These are phyloP conservation scores for Cucurbitaria berberidis DNA, from an alignment of 2,329 filamentous ascomycete genomes.

Conservation along the genomic window DNA sequence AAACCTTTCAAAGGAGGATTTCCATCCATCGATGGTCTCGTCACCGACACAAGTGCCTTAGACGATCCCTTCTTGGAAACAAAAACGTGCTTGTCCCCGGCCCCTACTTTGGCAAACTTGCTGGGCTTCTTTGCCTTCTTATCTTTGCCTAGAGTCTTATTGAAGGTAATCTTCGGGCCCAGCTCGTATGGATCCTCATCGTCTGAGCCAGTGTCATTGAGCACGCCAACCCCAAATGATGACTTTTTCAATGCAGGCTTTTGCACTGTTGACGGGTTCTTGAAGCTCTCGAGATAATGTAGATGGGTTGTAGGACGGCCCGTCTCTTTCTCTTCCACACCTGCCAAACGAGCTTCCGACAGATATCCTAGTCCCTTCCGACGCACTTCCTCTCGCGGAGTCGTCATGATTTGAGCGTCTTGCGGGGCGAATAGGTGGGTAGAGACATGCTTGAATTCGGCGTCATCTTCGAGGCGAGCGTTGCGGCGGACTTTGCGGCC, in stretches of 20 bases:
- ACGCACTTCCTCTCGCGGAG: slow-evolving; percentile 69
- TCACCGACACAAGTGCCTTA: slow-evolving; percentile 52
- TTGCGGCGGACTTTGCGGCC: slow-evolving; percentile 81
- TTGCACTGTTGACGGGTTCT: slow-evolving; percentile 29
- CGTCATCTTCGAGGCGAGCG: slow-evolving; percentile 68
- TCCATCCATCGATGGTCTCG: slow-evolving; percentile 80
- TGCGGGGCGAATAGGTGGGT: slow-evolving; percentile 83
- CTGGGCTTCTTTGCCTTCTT: slow-evolving; percentile 69
- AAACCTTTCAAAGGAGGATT: slow-evolving; percentile 82
- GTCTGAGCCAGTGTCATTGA: slow-evolving; percentile 94
- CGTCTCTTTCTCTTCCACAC: slow-evolving; percentile 31
- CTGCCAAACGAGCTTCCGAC: slow-evolving; percentile 62
- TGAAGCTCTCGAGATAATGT: slow-evolving; percentile 31
- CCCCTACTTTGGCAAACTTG: slow-evolving; percentile 66
- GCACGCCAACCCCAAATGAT: slow-evolving; percentile 83
- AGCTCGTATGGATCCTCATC: slow-evolving; percentile 95
- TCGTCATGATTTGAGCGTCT: slow-evolving; percentile 72
- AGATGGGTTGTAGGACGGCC: slow-evolving; percentile 22
- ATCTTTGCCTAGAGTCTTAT: slow-evolving; percentile 77
- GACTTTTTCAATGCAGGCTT: slow-evolving; percentile 64
- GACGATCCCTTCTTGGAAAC: slow-evolving; percentile 68
- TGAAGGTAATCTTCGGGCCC: slow-evolving; percentile 89
- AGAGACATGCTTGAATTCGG: slow-evolving; percentile 48
- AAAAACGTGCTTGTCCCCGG: slow-evolving; percentile 74
- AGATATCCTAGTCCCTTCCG: slow-evolving; percentile 71